Evolutionary conservation across 2,329 filamentous ascomycete species (phyloP).

Genomic region (Pyrenophora tritici-repentis): DNA sequence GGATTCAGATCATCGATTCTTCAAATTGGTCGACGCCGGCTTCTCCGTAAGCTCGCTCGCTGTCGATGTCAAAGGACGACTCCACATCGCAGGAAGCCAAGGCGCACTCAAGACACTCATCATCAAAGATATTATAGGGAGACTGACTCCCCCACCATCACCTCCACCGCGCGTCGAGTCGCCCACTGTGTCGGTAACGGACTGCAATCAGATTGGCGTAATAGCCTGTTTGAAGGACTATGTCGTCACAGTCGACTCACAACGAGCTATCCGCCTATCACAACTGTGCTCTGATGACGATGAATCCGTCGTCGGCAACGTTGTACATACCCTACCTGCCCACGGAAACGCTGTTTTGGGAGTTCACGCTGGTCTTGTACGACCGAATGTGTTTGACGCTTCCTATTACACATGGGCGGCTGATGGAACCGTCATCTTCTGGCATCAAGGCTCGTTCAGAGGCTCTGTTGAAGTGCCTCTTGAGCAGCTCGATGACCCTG

Average conservation of each 20-base stretch:
- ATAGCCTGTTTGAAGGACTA: conserved; percentile 46
- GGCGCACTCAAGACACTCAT: conserved; percentile 59
- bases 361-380: conserved; percentile 65
- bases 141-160: conserved; percentile 42
- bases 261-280: conserved; percentile 70
- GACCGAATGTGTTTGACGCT: conserved; percentile 65
- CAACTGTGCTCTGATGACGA: conserved; percentile 53
- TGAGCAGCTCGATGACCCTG: conserved; percentile 61
- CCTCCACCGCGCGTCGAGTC: conserved; percentile 43
- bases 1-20: conserved; percentile 71
- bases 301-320: conserved; percentile 35
- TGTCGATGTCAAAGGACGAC: conserved; percentile 59
- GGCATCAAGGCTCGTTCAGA: conserved; percentile 75
- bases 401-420: conserved; percentile 90
- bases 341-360: conserved; percentile 69
- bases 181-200: conserved; percentile 34
- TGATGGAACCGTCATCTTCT: conserved; percentile 79
- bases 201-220: conserved; percentile 44
- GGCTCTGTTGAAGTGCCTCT: conserved; percentile 69
- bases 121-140: conserved; percentile 42
- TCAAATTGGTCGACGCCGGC: conserved; percentile 66
- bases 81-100: conserved; percentile 72
- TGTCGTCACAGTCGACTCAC: conserved; percentile 67
- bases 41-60: conserved; percentile 72
- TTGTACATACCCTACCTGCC: conserved; percentile 56